phyloP scores from a whole-genome alignment of 495 filamentous ascomycete species.

The Aspergillus mulundensis region DNA sequence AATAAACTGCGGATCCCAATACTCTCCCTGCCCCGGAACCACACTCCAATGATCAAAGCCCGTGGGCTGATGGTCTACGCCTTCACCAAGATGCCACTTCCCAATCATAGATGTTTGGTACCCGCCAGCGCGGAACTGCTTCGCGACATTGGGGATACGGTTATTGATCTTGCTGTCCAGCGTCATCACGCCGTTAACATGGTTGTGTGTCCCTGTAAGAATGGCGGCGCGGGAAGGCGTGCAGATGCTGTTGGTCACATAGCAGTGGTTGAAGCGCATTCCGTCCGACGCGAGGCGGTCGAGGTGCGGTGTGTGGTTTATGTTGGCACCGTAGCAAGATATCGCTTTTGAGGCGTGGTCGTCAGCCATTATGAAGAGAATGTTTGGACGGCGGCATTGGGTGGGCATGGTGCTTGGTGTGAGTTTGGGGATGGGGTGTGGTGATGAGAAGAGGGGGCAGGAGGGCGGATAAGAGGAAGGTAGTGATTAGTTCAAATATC shows the following conservation, averaged over 20 bases:
- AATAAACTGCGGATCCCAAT: constrained; percentile 39
- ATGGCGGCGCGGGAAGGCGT: constrained; percentile 41
- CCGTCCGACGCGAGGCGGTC: constrained; percentile 39
- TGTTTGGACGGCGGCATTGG: constrained; percentile 18
- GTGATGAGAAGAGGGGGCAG: no score
- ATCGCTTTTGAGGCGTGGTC: constrained; percentile 45
- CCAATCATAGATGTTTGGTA: constrained; percentile 43
- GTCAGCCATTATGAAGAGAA: constrained; percentile 47
- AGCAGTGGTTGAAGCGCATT: constrained; percentile 48
- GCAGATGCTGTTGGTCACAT: constrained; percentile 45
- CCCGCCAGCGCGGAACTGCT: constrained; percentile 34
- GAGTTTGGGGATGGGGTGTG: no score
- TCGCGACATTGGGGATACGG: constrained; percentile 40
- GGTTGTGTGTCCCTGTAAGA: constrained; percentile 42
- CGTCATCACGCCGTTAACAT: constrained; percentile 42
- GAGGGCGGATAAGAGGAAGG: no score
- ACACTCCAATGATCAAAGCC: constrained; percentile 42
- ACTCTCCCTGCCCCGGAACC: constrained; percentile 40
- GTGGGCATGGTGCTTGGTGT: no score
- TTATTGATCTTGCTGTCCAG: constrained; percentile 41
- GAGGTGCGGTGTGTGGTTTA: constrained; percentile 42
- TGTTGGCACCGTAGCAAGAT: constrained; percentile 35
- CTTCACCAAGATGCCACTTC: constrained; percentile 46
- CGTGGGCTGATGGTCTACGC: constrained; percentile 32
- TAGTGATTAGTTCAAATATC: no score